Evolutionary conservation across 202 grass and related monocot species (phyloP), one percentile per base, ranked within the genome.

Genomic region (Saccharum hybrid): DNA sequence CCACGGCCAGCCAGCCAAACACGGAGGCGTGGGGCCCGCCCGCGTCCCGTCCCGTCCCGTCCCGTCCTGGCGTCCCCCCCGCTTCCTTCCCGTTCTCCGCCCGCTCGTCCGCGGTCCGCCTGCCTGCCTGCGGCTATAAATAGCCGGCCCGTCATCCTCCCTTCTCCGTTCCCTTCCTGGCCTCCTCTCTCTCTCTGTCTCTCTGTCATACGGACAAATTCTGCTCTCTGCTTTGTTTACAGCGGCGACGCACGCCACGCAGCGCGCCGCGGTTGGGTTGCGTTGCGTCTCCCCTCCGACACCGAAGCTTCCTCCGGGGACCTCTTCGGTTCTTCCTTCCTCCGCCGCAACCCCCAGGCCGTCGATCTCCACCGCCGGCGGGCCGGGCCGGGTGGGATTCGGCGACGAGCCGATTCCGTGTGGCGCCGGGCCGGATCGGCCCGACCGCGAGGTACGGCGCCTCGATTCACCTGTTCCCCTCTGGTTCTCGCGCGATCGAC

Each of bases 91-190:
- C 19, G 2, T 61, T 61, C 38, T 26, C 61, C 59, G 23, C 52
- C 42, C 19, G 5, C 42, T 12, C 41, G 41, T 10, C 41, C 9
- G 42, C 10, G 34, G 34, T 36, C 42, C 9, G 42, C 49, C 6
- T 16, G 51, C 16, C 18, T 1, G 7, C 62, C 45, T 5, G 1
- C 66, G 19, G 10, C 1, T 88, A 84, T 84, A 88, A 84, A 84
- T 88, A 68, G 5, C 16, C 38, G 0, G 49, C 15, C 14, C 46
- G 46, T 49, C 46, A 16, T 14, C 46, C 14, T 49, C 46, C 46
- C 14, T 1, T 2, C 33, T 1, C 64, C 11, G 65, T n/a, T 28
- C 49, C 60, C 61, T 7, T 39, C 37, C 37, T 7, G 37, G 37
- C 37, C 37, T 7, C 37, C 37, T 7, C 16, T 18, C 34, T 22